Percentiles rank a stretch among this genome's conserved stretches.
These are phyloP conservation scores for Beta vulgaris DNA, from an alignment of 148 eudicot genomes.

Conservation along the genomic window DNA sequence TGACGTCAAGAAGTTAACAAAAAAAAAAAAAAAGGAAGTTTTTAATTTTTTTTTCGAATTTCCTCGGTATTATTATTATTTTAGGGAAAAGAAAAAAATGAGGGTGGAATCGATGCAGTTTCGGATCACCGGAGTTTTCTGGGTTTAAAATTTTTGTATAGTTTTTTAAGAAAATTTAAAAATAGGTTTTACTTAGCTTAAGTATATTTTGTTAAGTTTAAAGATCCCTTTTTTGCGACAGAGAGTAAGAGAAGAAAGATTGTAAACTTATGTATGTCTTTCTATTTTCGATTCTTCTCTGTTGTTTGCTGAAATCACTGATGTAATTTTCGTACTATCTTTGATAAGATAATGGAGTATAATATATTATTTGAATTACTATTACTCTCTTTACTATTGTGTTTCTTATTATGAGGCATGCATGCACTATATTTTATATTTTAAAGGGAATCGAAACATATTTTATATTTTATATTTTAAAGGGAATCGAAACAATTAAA, in stretches of 20 bases:
- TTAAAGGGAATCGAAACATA: too few relatives aligned
- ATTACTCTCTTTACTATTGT: too few relatives aligned
- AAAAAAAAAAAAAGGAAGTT: background rate
- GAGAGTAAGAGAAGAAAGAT: conserved; percentile 4
- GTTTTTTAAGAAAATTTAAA: background rate
- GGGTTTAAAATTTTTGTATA: conserved; percentile 16
- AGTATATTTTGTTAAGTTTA: background rate
- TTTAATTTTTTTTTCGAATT: conserved; percentile 11
- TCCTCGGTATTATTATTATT: background rate
- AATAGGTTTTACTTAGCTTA: conserved; percentile 7
- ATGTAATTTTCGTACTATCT: conserved; percentile 16
- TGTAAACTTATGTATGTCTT: background rate
- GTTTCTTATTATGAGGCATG: too few relatives aligned
- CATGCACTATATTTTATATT: too few relatives aligned
- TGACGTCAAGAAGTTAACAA: background rate
- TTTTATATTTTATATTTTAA: too few relatives aligned
- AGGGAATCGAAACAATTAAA: too few relatives aligned
- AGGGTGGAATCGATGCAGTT: conserved; percentile 17
- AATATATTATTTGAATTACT: background rate
- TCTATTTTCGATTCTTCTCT: background rate
- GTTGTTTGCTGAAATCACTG: background rate
- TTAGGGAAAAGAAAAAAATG: conserved; percentile 20
- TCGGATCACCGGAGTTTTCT: conserved; percentile 25
- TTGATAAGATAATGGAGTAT: background rate
- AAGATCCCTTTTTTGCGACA: conserved; percentile 4